Evolutionary conservation across 2,329 filamentous ascomycete genomes (phyloP).

Genomic region (Arthrobotrys entomopaga): DNA sequence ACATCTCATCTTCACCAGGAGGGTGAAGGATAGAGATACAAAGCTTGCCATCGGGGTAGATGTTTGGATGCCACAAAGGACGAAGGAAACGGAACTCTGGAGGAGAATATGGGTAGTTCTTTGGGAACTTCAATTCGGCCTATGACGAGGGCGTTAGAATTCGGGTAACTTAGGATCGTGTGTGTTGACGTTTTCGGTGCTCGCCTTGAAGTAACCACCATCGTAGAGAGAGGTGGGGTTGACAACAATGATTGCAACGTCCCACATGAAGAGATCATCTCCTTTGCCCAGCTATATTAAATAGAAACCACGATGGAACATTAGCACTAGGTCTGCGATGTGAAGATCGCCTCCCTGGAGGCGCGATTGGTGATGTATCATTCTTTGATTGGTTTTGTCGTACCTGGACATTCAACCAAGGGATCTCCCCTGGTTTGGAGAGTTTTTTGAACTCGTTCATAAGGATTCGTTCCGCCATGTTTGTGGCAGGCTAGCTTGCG

Average conservation of each 20-base stretch:
- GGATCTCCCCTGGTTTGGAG: conserved; percentile 75
- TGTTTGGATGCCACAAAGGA: conserved; percentile 89
- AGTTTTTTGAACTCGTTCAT: conserved; percentile 88
- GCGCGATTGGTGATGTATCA: not conserved
- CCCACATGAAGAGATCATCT: conserved; percentile 87
- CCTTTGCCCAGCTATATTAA: conserved; percentile 71
- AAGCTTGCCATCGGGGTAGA: conserved; percentile 87
- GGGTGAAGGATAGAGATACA: conserved; percentile 97
- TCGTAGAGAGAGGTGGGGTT: conserved; percentile 93
- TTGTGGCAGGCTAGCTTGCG: not conserved
- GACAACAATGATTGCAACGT: conserved; percentile 86
- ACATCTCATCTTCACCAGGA: conserved; percentile 91
- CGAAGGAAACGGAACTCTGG: conserved; percentile 86
- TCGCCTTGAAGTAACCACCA: conserved; percentile 84
- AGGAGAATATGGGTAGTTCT: conserved; percentile 88
- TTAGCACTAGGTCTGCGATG: conserved; percentile 48
- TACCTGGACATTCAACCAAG: conserved; percentile 89
- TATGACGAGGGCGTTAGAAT: conserved; percentile 60
- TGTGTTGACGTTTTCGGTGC: conserved; percentile 20
- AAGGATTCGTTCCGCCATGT: conserved; percentile 77
- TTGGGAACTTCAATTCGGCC: conserved; percentile 85
- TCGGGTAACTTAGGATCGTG: conserved; percentile 5
- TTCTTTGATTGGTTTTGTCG: conserved; percentile 57
- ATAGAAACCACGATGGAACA: not conserved
- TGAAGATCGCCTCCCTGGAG: not conserved